A percentile compares a stretch with the other conserved stretches of the same genome.
These are phyloP conservation scores for Fusarium chaquense DNA, from an alignment of 2,329 filamentous ascomycete genomes.

Conservation along the genomic window DNA sequence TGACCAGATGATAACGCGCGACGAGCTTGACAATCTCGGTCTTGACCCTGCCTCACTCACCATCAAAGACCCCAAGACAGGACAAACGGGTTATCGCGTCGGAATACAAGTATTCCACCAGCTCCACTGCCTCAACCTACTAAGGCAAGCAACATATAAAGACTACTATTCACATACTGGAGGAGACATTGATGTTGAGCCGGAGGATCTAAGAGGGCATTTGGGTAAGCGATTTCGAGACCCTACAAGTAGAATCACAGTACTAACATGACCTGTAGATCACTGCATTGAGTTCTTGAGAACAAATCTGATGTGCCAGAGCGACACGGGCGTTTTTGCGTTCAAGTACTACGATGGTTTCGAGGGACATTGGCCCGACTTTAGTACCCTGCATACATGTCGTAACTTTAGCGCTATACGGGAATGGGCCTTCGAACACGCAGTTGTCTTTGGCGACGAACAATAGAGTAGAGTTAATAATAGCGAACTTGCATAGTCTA, in stretches of 20 bases:
- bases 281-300: conserved; percentile 56
- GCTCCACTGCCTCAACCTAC: conserved; percentile 63
- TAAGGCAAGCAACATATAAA: conserved; percentile 62
- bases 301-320: conserved; percentile 66
- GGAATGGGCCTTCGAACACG: conserved; percentile 65
- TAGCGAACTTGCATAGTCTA: background rate
- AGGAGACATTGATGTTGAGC: conserved; percentile 60
- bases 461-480: conserved; percentile 13
- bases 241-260: rapidly evolving
- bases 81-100: conserved; percentile 69
- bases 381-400: conserved; percentile 65
- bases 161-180: conserved; percentile 62
- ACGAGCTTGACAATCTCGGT: conserved; percentile 65
- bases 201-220: conserved; percentile 35
- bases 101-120: conserved; percentile 69
- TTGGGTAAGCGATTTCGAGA: conserved; percentile 6
- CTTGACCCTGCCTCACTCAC: conserved; percentile 66
- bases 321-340: conserved; percentile 66
- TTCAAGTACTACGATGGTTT: conserved; percentile 62
- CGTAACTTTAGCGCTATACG: conserved; percentile 65
- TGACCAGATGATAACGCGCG: conserved; percentile 69
- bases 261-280: conserved; percentile 10
- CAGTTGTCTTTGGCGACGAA: conserved; percentile 62
- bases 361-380: conserved; percentile 66
- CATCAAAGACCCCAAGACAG: conserved; percentile 67